These are phyloP conservation scores for Chlamydomonas sp. DNA, from an alignment of 139 green algal genomes.

Conservation along the genomic window DNA sequence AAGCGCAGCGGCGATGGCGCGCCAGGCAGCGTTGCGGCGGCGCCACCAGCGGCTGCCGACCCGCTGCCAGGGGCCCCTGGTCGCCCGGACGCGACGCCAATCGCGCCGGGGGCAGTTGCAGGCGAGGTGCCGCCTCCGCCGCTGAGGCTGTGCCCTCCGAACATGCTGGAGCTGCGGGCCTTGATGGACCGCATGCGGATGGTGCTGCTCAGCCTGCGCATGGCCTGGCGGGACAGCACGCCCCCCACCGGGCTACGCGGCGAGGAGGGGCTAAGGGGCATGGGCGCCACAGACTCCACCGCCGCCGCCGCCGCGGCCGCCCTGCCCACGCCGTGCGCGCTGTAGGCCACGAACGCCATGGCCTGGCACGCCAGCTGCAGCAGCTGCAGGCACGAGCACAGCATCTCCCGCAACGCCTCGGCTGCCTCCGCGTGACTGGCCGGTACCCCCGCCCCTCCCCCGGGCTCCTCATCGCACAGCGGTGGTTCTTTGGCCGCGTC, in stretches of 20 bases:
- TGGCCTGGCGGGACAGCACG: conserved; percentile 30
- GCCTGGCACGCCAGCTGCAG: conserved; percentile 24
- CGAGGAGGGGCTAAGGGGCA: conserved; percentile 1
- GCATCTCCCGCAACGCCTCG: background rate
- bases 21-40: background rate
- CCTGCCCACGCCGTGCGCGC: conserved; percentile 3
- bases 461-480: background rate
- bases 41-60: background rate
- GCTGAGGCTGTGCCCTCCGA: background rate
- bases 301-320: conserved; percentile 2
- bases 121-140: background rate
- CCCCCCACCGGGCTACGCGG: conserved; percentile 22
- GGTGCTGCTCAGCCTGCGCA: conserved; percentile 31
- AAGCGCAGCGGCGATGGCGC: background rate
- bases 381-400: conserved; percentile 28
- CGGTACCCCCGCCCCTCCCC: background rate
- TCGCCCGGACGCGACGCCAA: background rate
- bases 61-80: background rate
- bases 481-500: too few relatives aligned
- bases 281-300: background rate
- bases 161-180: conserved; percentile 28
- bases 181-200: conserved; percentile 27
- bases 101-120: background rate
- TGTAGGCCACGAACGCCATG: conserved; percentile 28
- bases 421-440: background rate